phyloP scores from a whole-genome alignment of 75 land plant species.

The Cupressus sempervirens region DNA sequence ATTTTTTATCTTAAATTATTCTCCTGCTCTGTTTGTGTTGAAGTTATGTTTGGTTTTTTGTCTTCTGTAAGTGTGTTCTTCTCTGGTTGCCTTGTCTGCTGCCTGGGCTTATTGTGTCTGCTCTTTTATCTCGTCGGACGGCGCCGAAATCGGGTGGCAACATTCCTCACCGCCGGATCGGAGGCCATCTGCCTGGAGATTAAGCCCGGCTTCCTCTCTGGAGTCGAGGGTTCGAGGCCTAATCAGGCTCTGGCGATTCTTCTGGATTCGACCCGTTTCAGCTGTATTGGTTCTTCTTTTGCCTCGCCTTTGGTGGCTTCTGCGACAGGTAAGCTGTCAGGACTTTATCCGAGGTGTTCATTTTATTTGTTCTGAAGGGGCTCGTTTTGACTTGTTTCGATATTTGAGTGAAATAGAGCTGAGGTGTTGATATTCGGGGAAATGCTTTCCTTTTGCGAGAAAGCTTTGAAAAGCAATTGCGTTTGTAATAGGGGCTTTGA shows the following conservation, averaged over 20 bases:
- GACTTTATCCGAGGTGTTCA: background rate
- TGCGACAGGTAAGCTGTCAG: background rate
- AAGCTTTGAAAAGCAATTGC: no score
- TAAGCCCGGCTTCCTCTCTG: background rate
- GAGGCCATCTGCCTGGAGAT: background rate
- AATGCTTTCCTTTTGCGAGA: background rate
- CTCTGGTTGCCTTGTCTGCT: background rate
- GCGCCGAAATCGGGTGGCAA: background rate
- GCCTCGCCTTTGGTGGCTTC: background rate
- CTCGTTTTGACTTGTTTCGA: background rate
- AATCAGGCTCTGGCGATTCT: no score
- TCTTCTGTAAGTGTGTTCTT: background rate
- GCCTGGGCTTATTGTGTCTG: conserved; percentile 1
- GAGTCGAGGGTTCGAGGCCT: background rate
- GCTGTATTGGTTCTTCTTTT: background rate
- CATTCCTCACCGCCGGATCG: background rate
- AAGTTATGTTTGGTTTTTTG: background rate
- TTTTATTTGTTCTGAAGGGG: background rate
- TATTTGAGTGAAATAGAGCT: background rate
- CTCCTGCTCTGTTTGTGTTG: background rate
- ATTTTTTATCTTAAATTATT: conserved; percentile 2
- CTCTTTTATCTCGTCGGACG: background rate
- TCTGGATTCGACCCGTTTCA: background rate
- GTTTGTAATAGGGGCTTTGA: no score
- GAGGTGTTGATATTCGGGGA: background rate